Conservation (phyloP, 2,329 filamentous ascomycete species). For the Tolypocladium endophyticum region DNA sequence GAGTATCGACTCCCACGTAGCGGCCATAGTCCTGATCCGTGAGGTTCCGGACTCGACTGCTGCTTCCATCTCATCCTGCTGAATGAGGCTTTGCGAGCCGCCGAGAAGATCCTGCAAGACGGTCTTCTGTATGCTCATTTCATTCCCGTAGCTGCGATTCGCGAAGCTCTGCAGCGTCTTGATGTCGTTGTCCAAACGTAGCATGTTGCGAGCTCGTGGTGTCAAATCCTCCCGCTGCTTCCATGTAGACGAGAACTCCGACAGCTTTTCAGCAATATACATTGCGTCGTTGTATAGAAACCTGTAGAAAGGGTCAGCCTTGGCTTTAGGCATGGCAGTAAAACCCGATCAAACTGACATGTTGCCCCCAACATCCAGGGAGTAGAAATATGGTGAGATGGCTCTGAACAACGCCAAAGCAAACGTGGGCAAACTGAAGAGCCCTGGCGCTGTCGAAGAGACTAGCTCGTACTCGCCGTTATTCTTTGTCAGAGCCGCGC, state of each 20-base stretch:
- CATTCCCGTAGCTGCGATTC: conserved; percentile 49
- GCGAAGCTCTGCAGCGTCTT: conserved; percentile 50
- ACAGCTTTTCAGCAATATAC: conserved; percentile 49
- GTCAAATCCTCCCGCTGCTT: conserved; percentile 41
- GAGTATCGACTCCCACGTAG: conserved; percentile 47
- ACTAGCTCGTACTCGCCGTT: conserved; percentile 46
- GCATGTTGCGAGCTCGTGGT: conserved; percentile 38
- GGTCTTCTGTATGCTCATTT: conserved; percentile 50
- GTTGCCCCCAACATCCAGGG: conserved; percentile 48
- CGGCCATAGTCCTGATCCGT: conserved; percentile 42
- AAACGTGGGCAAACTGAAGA: conserved; percentile 63
- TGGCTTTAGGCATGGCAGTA: neutral
- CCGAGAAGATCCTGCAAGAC: conserved; percentile 51
- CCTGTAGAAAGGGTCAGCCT: conserved; percentile 24
- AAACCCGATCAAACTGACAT: conserved; percentile 36
- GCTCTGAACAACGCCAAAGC: conserved; percentile 71
- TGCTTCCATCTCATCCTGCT: conserved; percentile 42
- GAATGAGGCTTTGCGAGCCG: conserved; percentile 48
- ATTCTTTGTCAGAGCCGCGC: conserved; percentile 45
- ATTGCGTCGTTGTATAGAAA: conserved; percentile 58
- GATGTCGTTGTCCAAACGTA: conserved; percentile 50
- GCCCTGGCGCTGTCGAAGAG: conserved; percentile 53
- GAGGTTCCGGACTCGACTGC: conserved; percentile 42
- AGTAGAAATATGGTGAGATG: conserved; percentile 65
- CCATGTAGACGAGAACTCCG: conserved; percentile 39